Conservation (phyloP, 352 stramenopile species). For the Hyaloperonospora arabidopsidis region DNA sequence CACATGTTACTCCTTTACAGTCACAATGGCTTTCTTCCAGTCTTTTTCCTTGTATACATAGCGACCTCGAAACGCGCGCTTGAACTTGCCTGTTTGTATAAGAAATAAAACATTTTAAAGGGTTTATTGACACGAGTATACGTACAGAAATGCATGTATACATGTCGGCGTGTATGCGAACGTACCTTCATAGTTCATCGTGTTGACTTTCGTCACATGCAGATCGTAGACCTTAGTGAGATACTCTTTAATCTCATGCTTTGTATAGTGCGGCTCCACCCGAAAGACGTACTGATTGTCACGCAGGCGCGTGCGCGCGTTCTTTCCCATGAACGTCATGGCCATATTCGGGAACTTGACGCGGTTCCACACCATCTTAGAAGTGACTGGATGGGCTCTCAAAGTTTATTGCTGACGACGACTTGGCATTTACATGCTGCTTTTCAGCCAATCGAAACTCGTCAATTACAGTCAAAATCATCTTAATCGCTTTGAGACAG, state of each 20-base stretch:
- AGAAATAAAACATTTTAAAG: slow-evolving; percentile 1
- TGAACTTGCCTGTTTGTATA: slow-evolving; percentile 73
- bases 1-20: slow-evolving; percentile 63
- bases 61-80: slow-evolving; percentile 75
- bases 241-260: slow-evolving; percentile 97
- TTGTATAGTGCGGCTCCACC: slow-evolving; percentile 92
- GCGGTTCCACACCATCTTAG: slow-evolving; percentile 77
- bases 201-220: slow-evolving; percentile 91
- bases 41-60: slow-evolving; percentile 90
- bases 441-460: slow-evolving; percentile 26
- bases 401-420: not conserved
- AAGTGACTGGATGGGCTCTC: not conserved
- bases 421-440: not conserved
- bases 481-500: too few species aligned
- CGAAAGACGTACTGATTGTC: slow-evolving; percentile 89
- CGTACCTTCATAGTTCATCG: slow-evolving; percentile 90
- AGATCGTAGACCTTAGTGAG: slow-evolving; percentile 94
- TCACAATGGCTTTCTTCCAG: slow-evolving; percentile 90
- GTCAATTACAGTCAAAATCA: not conserved
- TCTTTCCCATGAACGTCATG: slow-evolving; percentile 83
- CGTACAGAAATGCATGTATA: too few species aligned
- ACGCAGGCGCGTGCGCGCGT: slow-evolving; percentile 57
- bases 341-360: slow-evolving; percentile 85
- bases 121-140: too few species aligned
- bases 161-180: not conserved